These are phyloP conservation scores for Ampelocalamus luodianensis DNA, from an alignment of 176 grass and related monocot species.

Conservation along the genomic window DNA sequence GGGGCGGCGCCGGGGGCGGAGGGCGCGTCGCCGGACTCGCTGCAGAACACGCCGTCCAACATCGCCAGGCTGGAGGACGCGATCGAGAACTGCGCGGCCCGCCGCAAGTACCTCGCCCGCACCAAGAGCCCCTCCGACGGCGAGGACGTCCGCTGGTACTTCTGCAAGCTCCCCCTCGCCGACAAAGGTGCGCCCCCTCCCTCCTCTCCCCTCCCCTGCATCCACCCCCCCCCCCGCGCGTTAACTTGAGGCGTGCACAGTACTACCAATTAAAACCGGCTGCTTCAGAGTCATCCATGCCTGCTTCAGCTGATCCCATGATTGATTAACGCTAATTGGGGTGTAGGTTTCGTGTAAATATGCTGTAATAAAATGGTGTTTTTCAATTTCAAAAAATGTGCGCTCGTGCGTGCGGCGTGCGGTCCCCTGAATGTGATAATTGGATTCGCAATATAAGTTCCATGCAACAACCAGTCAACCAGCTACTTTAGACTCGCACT, in stretches of 20 bases:
- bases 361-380: not conserved
- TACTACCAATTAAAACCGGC: not conserved
- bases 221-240: too few species aligned
- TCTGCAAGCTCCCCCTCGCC: slow-evolving; percentile 84
- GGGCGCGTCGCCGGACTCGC: slow-evolving; percentile 67
- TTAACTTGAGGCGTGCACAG: not conserved
- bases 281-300: not conserved
- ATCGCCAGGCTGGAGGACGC: slow-evolving; percentile 78
- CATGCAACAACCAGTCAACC: not conserved
- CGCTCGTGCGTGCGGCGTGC: too few species aligned
- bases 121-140: slow-evolving; percentile 95
- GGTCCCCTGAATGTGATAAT: not conserved
- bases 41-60: slow-evolving; percentile 90
- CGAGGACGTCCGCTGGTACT: slow-evolving; percentile 91
- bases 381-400: not conserved
- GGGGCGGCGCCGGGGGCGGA: not conserved
- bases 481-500: not conserved
- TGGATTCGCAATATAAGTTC: slow-evolving; percentile 6
- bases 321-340: not conserved
- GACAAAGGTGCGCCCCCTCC: slow-evolving; percentile 57
- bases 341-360: slow-evolving; percentile 23
- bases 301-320: not conserved
- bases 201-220: not conserved
- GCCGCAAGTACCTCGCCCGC: slow-evolving; percentile 80
- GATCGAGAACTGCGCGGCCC: slow-evolving; percentile 74